These are phyloP conservation scores for Nemania serpens DNA, from an alignment of 2,329 filamentous ascomycete genomes.

Conservation along the genomic window DNA sequence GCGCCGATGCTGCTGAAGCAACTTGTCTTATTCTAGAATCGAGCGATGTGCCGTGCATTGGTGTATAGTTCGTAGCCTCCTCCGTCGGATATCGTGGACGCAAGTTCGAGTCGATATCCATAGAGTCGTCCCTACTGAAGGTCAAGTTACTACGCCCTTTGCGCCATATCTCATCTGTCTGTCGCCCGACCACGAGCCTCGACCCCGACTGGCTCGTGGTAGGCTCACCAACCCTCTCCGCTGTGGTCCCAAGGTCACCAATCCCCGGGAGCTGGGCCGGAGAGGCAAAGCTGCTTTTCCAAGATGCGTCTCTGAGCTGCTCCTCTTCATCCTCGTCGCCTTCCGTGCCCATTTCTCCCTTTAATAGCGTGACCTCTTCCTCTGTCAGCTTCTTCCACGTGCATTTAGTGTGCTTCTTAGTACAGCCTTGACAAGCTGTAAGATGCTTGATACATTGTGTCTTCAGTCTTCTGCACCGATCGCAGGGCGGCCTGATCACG, in stretches of 20 bases:
- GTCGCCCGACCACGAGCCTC: slow-evolving; percentile 38
- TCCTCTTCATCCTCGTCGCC: slow-evolving; percentile 41
- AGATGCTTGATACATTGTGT: slow-evolving; percentile 85
- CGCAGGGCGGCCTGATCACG: slow-evolving; percentile 79
- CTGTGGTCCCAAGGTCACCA: slow-evolving; percentile 28
- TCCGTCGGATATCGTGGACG: slow-evolving; percentile 26
- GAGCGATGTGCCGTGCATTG: slow-evolving; percentile 14
- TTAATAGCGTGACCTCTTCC: slow-evolving; percentile 59
- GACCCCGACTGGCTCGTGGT: slow-evolving; percentile 28
- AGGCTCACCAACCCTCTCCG: slow-evolving; percentile 36
- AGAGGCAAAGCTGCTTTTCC: slow-evolving; percentile 29
- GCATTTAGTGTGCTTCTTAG: slow-evolving; percentile 88
- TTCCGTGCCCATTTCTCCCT: slow-evolving; percentile 38
- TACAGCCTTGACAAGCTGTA: slow-evolving; percentile 85
- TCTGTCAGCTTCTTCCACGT: slow-evolving; percentile 82
- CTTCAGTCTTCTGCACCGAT: slow-evolving; percentile 77
- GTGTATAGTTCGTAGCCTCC: slow-evolving; percentile 29
- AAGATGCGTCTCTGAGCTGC: slow-evolving; percentile 32
- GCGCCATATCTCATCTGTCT: slow-evolving; percentile 41
- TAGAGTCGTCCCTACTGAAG: slow-evolving; percentile 33
- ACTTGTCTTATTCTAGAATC: slow-evolving; percentile 44
- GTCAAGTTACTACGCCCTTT: slow-evolving; percentile 35
- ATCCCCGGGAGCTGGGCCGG: slow-evolving; percentile 30
- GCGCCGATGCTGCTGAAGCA: slow-evolving; percentile 40
- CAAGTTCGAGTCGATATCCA: slow-evolving; percentile 41